Evolutionary conservation across 75 land plant genomes (phyloP).

Genomic region (Cryptomeria japonica): DNA sequence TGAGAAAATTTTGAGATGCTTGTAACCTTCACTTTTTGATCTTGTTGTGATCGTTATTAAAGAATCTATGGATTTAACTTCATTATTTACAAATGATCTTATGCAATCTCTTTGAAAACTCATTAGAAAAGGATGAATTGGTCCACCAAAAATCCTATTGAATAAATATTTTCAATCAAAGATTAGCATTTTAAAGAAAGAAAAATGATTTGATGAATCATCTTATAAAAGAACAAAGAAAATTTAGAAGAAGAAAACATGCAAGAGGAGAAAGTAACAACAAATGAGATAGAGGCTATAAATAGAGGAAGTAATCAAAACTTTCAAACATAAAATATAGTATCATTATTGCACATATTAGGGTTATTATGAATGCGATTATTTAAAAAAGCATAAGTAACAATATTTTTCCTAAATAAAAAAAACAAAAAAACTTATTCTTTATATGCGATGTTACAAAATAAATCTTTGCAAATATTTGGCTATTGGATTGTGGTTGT

Average conservation of each 20-base stretch:
- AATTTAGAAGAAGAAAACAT: not conserved
- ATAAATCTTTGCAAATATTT: too few relatives aligned
- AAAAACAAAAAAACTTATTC: too few relatives aligned
- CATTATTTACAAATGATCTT: not conserved
- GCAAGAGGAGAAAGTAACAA: not conserved
- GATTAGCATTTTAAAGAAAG: not conserved
- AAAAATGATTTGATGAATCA: not conserved
- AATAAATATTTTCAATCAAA: too few relatives aligned
- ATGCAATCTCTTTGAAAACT: not conserved
- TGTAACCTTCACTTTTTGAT: not conserved
- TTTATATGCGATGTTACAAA: not conserved
- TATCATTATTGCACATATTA: too few relatives aligned
- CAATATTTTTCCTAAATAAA: not conserved
- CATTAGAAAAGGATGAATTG: not conserved
- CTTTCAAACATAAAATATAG: too few relatives aligned
- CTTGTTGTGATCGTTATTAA: not conserved
- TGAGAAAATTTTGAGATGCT: not conserved
- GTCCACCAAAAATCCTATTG: too few relatives aligned
- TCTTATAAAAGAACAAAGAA: not conserved
- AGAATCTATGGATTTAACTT: not conserved
- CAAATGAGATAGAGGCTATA: not conserved
- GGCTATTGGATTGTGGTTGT: not conserved
- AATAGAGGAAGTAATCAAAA: too few relatives aligned
- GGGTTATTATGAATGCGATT: too few relatives aligned
- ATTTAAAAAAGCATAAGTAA: too few relatives aligned